phyloP scores from a whole-genome alignment of 192 early-diverging fungal genomes.

The Piromyces finnis region DNA sequence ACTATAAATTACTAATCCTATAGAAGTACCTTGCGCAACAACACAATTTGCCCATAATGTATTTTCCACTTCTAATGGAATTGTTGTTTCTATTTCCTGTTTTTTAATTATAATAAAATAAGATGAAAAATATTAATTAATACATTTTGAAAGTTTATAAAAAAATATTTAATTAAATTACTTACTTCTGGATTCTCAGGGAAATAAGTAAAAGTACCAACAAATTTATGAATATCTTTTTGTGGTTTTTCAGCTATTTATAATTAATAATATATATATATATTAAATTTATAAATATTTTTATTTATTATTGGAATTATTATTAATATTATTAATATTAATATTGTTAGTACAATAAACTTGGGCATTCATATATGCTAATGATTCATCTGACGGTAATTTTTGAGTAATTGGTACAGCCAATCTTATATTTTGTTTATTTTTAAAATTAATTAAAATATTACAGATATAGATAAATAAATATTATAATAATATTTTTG shows the following conservation, averaged over 20 bases:
- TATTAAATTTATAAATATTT: too few relatives aligned
- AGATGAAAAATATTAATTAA: too few relatives aligned
- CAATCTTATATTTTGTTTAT: constrained; percentile 16
- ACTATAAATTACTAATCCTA: constrained; percentile 78
- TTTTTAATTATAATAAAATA: neutral
- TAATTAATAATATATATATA: too few relatives aligned
- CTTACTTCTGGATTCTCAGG: constrained; percentile 2
- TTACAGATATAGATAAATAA: too few relatives aligned
- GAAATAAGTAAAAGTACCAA: constrained; percentile 43
- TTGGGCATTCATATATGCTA: constrained; percentile 43
- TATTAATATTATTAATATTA: too few relatives aligned
- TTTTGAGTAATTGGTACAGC: constrained; percentile 74
- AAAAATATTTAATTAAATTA: neutral
- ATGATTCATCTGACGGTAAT: constrained; percentile 30
- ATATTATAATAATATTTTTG: too few relatives aligned
- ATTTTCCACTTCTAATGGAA: constrained; percentile 65
- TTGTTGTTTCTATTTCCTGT: constrained; percentile 22
- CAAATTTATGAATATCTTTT: constrained; percentile 85
- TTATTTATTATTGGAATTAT: too few relatives aligned
- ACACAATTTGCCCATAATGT: constrained; percentile 91
- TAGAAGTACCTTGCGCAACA: constrained; percentile 69
- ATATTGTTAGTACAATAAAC: constrained; percentile 41
- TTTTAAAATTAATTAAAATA: neutral
- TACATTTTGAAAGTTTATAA: too few relatives aligned
- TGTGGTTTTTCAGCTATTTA: constrained; percentile 60